These are phyloP conservation scores for Geosmithia putterillii DNA, from an alignment of 2,329 filamentous ascomycete genomes.

Conservation along the genomic window DNA sequence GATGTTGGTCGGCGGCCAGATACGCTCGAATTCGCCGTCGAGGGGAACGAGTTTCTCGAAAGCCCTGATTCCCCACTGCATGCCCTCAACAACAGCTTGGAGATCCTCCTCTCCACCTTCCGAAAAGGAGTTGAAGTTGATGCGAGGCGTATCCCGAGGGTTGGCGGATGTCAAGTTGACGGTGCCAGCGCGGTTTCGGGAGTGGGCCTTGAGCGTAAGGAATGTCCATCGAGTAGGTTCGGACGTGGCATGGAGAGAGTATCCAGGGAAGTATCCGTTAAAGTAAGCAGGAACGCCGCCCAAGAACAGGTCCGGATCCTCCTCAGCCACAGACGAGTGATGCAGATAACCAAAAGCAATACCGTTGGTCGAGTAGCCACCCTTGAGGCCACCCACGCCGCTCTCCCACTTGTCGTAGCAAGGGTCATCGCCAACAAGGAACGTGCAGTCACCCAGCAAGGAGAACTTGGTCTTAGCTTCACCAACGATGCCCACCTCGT, in stretches of 20 bases:
- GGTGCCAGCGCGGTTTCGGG: slow-evolving; percentile 45
- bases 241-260: slow-evolving; percentile 27
- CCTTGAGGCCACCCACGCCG: slow-evolving; percentile 10
- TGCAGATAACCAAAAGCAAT: slow-evolving; percentile 34
- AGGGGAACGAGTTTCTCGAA: slow-evolving; percentile 18
- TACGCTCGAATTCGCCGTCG: slow-evolving; percentile 23
- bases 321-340: slow-evolving; percentile 19
- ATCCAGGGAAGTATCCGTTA: slow-evolving; percentile 44
- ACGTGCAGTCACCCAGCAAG: slow-evolving; percentile 12
- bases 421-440: slow-evolving; percentile 14
- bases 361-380: slow-evolving; percentile 31
- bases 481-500: slow-evolving; percentile 8
- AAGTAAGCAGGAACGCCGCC: slow-evolving; percentile 42
- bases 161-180: slow-evolving; percentile 48
- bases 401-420: slow-evolving; percentile 17
- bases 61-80: slow-evolving; percentile 31
- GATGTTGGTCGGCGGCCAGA: slow-evolving; percentile 22
- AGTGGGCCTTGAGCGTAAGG: slow-evolving; percentile 38
- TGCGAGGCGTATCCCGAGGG: slow-evolving; percentile 50
- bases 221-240: slow-evolving; percentile 27
- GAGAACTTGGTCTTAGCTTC: slow-evolving; percentile 10
- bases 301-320: slow-evolving; percentile 40
- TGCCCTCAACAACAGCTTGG: slow-evolving; percentile 27
- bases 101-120: slow-evolving; percentile 32
- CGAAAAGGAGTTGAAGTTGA: slow-evolving; percentile 46